These are phyloP conservation scores for Claviceps paspali DNA, from an alignment of 2,329 filamentous ascomycete genomes.

Conservation along the genomic window DNA sequence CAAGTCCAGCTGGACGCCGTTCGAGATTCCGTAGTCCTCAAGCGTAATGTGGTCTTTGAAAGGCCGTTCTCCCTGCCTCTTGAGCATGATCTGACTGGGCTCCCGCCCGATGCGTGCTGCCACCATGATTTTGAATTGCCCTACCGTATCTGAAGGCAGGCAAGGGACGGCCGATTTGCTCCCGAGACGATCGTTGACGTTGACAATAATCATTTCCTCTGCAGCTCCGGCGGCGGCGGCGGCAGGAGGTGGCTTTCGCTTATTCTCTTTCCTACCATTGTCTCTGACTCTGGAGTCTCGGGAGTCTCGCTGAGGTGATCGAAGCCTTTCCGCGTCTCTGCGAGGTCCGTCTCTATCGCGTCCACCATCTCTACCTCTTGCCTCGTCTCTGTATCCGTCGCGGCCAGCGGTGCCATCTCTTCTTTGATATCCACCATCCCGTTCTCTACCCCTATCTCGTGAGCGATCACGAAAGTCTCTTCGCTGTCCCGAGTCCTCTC, in stretches of 20 bases:
- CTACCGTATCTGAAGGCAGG: conserved; percentile 67
- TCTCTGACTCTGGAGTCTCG: conserved; percentile 19
- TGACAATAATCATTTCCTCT: conserved; percentile 84
- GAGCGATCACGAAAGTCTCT: conserved; percentile 31
- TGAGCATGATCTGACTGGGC: conserved; percentile 80
- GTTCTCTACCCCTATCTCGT: conserved; percentile 18
- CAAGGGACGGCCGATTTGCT: conserved; percentile 94
- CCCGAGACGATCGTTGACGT: conserved; percentile 87
- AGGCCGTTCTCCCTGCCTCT: conserved; percentile 79
- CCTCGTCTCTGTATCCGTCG: conserved; percentile 14
- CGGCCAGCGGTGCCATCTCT: conserved; percentile 12
- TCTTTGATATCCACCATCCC: conserved; percentile 14
- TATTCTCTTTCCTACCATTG: conserved; percentile 19
- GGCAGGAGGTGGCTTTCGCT: conserved; percentile 14
- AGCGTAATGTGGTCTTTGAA: conserved; percentile 84
- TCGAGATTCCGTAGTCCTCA: conserved; percentile 87
- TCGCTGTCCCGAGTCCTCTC: conserved; percentile 17
- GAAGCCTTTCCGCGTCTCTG: conserved; percentile 7
- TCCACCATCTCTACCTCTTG: conserved; percentile 10
- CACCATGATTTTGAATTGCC: conserved; percentile 81
- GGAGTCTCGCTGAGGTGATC: conserved; percentile 12
- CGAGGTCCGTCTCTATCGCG: conserved; percentile 12
- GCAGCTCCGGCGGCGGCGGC: conserved; percentile 17
- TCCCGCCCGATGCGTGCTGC: conserved; percentile 78
- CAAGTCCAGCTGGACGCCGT: conserved; percentile 59